Percentiles rank a stretch among this genome's conserved stretches.
phyloP scores from a whole-genome alignment of 116 monocot genomes.

The Trichopus zeylanicus region DNA sequence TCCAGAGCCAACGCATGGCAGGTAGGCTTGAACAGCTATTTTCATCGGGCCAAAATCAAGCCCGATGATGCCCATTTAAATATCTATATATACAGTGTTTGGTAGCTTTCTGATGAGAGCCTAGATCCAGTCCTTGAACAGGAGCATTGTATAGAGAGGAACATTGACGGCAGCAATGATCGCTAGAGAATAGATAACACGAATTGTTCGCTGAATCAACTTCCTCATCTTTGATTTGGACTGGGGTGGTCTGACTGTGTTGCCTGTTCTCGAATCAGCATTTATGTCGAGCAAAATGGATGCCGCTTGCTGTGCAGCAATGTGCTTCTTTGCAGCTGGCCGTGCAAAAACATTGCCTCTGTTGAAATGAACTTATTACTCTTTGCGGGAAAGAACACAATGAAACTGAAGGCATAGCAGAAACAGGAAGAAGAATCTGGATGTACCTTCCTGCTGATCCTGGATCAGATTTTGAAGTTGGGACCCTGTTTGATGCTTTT shows the following conservation, averaged over 20 bases:
- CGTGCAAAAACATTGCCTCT: conserved; percentile 59
- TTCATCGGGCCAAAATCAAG: too few relatives aligned
- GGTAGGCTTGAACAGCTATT: too few relatives aligned
- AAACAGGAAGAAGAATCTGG: not conserved
- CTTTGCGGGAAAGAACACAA: not conserved
- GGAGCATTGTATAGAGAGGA: conserved; percentile 87
- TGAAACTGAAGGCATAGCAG: too few relatives aligned
- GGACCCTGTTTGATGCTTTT: conserved; percentile 21
- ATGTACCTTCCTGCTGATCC: conserved; percentile 50
- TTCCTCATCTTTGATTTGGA: conserved; percentile 33
- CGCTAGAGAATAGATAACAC: conserved; percentile 30
- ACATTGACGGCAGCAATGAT: conserved; percentile 63
- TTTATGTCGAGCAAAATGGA: conserved; percentile 48
- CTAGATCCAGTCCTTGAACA: conserved; percentile 92
- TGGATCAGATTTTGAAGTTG: conserved; percentile 23
- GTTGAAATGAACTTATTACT: not conserved
- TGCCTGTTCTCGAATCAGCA: conserved; percentile 24
- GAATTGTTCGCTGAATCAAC: conserved; percentile 45
- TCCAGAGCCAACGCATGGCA: too few relatives aligned
- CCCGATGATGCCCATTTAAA: too few relatives aligned
- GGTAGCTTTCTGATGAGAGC: too few relatives aligned
- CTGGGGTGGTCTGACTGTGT: conserved; percentile 14
- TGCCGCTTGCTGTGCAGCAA: conserved; percentile 23
- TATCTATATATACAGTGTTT: too few relatives aligned
- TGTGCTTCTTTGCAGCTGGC: conserved; percentile 52